Evolutionary conservation across 768 basidiomycete species (phyloP).

Genomic region (Agaricus bisporus): DNA sequence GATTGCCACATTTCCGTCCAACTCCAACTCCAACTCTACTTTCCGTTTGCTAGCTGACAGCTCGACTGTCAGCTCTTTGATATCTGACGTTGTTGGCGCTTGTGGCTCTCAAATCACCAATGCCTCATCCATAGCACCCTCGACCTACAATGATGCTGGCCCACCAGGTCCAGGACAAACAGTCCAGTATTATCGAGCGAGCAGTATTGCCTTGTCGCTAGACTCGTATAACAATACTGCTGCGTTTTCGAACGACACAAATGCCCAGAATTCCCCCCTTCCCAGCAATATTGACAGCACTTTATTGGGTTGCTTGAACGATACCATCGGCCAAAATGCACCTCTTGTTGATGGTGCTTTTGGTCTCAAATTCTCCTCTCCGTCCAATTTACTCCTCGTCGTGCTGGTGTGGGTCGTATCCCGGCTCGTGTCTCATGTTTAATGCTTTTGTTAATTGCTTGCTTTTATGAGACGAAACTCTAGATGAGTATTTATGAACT

Average conservation of each 20-base stretch:
- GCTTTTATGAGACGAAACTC: no score
- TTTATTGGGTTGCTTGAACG: conserved; percentile 53
- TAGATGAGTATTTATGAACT: no score
- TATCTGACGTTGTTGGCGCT: conserved; percentile 33
- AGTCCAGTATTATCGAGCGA: conserved; percentile 66
- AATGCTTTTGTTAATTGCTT: background rate
- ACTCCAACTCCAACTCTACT: conserved; percentile 26
- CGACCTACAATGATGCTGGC: conserved; percentile 25
- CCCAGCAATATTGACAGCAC: conserved; percentile 43
- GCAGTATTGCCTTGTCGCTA: conserved; percentile 53
- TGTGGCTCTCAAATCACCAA: conserved; percentile 27
- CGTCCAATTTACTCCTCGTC: conserved; percentile 16
- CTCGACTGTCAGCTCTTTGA: conserved; percentile 37
- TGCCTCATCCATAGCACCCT: conserved; percentile 17
- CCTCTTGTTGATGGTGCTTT: conserved; percentile 43
- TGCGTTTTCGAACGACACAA: conserved; percentile 29
- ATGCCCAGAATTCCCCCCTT: conserved; percentile 42
- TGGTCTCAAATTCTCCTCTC: conserved; percentile 13
- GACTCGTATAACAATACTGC: conserved; percentile 66
- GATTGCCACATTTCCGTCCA: conserved; percentile 37
- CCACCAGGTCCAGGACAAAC: conserved; percentile 46
- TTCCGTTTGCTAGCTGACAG: conserved; percentile 46
- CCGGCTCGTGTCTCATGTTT: conserved; percentile 16
- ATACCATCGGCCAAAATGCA: conserved; percentile 51
- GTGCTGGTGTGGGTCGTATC: conserved; percentile 18